phyloP scores from a whole-genome alignment of 129 eudicot genomes.

The Flaveria trinervia region DNA sequence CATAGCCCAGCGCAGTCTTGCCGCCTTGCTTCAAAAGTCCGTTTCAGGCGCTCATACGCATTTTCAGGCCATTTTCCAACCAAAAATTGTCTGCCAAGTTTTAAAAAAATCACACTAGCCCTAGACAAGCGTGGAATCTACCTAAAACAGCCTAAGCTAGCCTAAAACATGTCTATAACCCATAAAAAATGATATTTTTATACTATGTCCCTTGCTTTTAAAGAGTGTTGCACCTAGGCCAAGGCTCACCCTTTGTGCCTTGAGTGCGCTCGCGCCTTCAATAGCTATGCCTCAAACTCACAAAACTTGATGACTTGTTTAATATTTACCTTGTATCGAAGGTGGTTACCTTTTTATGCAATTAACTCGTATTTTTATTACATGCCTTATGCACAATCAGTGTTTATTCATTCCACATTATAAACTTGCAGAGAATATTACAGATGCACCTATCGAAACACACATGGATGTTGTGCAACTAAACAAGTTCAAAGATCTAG shows the following conservation, averaged over 20 bases:
- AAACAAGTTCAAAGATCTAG: conserved; percentile 43
- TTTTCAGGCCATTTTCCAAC: too few relatives aligned
- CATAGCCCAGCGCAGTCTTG: too few relatives aligned
- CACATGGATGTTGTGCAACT: conserved; percentile 41
- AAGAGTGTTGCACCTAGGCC: too few relatives aligned
- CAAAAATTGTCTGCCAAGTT: too few relatives aligned
- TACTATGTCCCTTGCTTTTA: not conserved
- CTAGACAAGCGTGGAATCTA: too few relatives aligned
- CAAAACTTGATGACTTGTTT: not conserved
- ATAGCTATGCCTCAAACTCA: not conserved
- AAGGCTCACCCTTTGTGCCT: not conserved
- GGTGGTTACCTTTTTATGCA: not conserved
- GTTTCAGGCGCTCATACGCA: too few relatives aligned
- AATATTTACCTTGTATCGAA: not conserved
- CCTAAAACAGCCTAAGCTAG: too few relatives aligned
- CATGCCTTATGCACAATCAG: not conserved
- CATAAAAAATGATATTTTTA: too few relatives aligned
- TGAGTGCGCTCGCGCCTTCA: too few relatives aligned
- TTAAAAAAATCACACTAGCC: too few relatives aligned
- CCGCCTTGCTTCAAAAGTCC: too few relatives aligned
- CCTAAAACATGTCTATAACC: too few relatives aligned
- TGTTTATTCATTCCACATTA: conserved; percentile 9
- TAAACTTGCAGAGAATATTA: conserved; percentile 38
- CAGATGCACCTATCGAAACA: conserved; percentile 43
- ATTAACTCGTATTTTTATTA: not conserved